A percentile compares a stretch with the other conserved stretches of the same genome.
These are phyloP conservation scores for Pneumocystis sp. DNA, from an alignment of 1,139 yeast species.

Conservation along the genomic window DNA sequence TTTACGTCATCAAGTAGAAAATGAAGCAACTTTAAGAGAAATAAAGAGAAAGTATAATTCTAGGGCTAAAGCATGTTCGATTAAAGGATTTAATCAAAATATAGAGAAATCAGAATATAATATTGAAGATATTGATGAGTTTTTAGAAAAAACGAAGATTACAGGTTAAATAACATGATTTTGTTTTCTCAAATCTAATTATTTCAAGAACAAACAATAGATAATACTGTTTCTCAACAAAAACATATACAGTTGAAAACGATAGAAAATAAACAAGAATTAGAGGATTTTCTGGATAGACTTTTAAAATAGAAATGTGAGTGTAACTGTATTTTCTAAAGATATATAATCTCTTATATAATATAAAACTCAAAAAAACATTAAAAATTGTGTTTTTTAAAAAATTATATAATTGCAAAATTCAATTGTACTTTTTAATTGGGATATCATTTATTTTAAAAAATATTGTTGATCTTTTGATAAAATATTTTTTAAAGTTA, in stretches of 20 bases:
- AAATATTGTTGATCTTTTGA: not conserved
- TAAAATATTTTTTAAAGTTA: not conserved
- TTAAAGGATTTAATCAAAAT: not conserved
- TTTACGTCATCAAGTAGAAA: not conserved
- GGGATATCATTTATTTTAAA: not conserved
- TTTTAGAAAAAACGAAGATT: not conserved
- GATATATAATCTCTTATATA: not conserved
- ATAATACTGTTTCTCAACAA: not conserved
- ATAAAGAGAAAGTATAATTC: not conserved
- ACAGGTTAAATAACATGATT: not conserved
- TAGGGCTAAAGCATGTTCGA: not conserved
- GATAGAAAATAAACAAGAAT: not conserved
- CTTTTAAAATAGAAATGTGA: not conserved
- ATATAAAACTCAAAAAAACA: not conserved
- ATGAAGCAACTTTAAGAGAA: not conserved
- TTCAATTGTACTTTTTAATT: not conserved
- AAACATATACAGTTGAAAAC: not conserved
- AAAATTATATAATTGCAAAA: not conserved
- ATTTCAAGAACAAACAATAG: not conserved
- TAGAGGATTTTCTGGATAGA: not conserved
- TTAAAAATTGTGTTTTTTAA: not conserved
- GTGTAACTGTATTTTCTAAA: not conserved
- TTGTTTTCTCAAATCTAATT: not conserved
- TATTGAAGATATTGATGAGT: not conserved
- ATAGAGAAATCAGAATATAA: not conserved